These are phyloP conservation scores for Alternaria gaisen DNA, from an alignment of 2,329 filamentous ascomycete species.

Conservation along the genomic window DNA sequence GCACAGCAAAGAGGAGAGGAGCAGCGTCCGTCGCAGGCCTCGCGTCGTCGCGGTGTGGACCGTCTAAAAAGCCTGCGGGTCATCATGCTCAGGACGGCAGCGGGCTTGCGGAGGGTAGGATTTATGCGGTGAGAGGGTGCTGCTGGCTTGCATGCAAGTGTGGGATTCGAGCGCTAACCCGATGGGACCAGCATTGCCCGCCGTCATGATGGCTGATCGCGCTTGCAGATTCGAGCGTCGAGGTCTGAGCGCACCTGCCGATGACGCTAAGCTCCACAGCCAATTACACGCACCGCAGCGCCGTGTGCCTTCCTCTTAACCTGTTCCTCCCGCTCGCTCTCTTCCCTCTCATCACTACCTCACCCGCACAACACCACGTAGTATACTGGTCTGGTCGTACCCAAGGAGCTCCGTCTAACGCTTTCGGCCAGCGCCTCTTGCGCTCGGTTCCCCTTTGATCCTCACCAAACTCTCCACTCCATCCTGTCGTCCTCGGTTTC, in stretches of 20 bases:
- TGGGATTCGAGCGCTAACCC: slow-evolving; percentile 15
- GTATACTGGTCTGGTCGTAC: slow-evolving; percentile 48
- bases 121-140: slow-evolving; percentile 27
- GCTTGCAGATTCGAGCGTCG: slow-evolving; percentile 25
- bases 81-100: slow-evolving; percentile 17
- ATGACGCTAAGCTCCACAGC: slow-evolving; percentile 28
- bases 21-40: slow-evolving; percentile 11
- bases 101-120: slow-evolving; percentile 18
- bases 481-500: slow-evolving; percentile 43
- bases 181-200: slow-evolving; percentile 5
- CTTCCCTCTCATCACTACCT: slow-evolving; percentile 36
- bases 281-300: slow-evolving; percentile 29
- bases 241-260: slow-evolving; percentile 27
- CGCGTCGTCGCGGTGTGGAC: slow-evolving; percentile 13
- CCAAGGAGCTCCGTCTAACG: slow-evolving; percentile 44
- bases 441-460: slow-evolving; percentile 49
- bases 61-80: slow-evolving; percentile 10
- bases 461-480: slow-evolving; percentile 20
- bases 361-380: slow-evolving; percentile 34
- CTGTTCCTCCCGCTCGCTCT: slow-evolving; percentile 39
- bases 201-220: slow-evolving; percentile 26
- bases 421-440: slow-evolving; percentile 55
- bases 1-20: slow-evolving; percentile 9
- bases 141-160: slow-evolving; percentile 22
- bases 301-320: slow-evolving; percentile 34